Base-by-base conservation (phyloP, 1,284 basidiomycete genomes). In the Ceratobasidium sp. region DNA sequence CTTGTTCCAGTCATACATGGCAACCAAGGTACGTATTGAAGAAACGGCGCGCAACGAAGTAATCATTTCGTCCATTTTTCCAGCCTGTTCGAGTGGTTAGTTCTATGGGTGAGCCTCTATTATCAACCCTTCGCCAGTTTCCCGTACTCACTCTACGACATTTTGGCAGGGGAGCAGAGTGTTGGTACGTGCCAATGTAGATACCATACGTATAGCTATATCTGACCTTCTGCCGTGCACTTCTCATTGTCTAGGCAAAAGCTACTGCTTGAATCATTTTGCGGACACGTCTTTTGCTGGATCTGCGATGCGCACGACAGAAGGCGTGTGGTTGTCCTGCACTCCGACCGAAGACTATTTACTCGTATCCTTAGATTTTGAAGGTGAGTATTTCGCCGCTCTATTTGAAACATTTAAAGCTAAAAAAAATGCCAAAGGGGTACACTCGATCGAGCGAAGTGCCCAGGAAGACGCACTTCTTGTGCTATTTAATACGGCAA, bases 231-330 rank as follows among this genome's bases (percentile, higher is more conserved):
- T 91, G 86, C 90, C 90, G 0, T 78, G 79, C 13, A 90, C 90
- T 1, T 90, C 90, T 0, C 37, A 40, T 40, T 40, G 37, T 40
- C n/a, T 91, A 76, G 75, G 76, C 5, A 79, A 78, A 32, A 78
- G 88, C 75, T 91, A 88, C 77, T 84, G 88, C 0, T 81, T 91
- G 9, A 91, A 91, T 59, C 90, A 91, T 80, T 84, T 91, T 32
- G 87, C 85, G 0, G 90, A 91, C 79, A 89, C 90, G 0, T 90
- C 90, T 0, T 91, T 91, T 78, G 89, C 90, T 40, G 90, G 90
- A 0, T 89, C 88, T 3, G 90, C 90, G 0, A 90, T 91, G 89
- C 83, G 90, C 25, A 90, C 89, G 0, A 91, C 88, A 17, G 90
- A 79, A 34, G 74, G 90, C 0, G 89, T 90, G 0, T 91, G 90